A percentile compares a stretch with the other conserved stretches of the same genome.
phyloP scores from a whole-genome alignment of 495 filamentous ascomycete species.

The Lepraria neglecta region DNA sequence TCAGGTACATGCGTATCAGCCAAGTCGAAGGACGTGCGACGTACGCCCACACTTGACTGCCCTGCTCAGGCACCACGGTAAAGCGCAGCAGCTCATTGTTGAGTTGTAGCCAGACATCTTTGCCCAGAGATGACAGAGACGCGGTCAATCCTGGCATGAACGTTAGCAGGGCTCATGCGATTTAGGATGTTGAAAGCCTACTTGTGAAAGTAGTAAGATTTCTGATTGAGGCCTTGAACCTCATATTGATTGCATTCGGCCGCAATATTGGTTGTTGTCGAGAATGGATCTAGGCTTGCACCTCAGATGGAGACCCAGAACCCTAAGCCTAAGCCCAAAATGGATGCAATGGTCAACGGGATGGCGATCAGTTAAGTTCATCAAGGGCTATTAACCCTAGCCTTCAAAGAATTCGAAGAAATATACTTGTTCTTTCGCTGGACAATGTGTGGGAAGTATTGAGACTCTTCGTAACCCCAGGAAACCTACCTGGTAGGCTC shows the following conservation, averaged over 20 bases:
- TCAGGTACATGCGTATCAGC: slow-evolving; percentile 2
- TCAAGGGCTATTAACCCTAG: too few species aligned
- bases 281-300: not conserved
- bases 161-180: slow-evolving; percentile 1
- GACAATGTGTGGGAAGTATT: too few species aligned
- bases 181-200: slow-evolving; percentile 35
- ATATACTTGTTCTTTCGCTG: too few species aligned
- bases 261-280: not conserved
- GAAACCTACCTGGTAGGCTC: too few species aligned
- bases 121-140: slow-evolving; percentile 79
- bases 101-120: slow-evolving; percentile 89
- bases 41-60: slow-evolving; percentile 90
- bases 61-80: slow-evolving; percentile 87
- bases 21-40: slow-evolving; percentile 31
- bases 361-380: too few species aligned
- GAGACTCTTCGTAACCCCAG: too few species aligned
- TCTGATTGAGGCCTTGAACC: slow-evolving; percentile 71
- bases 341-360: too few species aligned
- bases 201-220: slow-evolving; percentile 83
- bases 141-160: slow-evolving; percentile 63
- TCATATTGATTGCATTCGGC: slow-evolving; percentile 44
- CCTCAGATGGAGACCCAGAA: too few species aligned
- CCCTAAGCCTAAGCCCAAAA: not conserved
- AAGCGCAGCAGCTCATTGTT: slow-evolving; percentile 81
- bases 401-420: too few species aligned